phyloP scores from a whole-genome alignment of 1,139 yeast genomes.

The Taphrina sp. region DNA sequence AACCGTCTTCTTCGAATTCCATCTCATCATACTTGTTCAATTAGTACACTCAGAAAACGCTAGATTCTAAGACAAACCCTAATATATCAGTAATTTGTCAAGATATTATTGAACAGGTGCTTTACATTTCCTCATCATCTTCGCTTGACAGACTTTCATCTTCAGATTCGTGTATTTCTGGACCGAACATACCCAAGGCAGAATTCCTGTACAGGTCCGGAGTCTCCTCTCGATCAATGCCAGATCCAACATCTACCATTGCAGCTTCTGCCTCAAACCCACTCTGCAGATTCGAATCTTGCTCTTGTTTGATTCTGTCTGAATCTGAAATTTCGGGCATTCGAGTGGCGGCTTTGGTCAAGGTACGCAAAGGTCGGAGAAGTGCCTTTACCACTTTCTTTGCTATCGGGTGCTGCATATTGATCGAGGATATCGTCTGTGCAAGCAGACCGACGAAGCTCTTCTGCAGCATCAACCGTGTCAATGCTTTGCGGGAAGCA shows the following conservation, averaged over 20 bases:
- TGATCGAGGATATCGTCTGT: conserved; percentile 59
- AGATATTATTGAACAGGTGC: too few species aligned
- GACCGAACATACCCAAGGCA: conserved; percentile 78
- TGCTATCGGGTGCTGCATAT: conserved; percentile 68
- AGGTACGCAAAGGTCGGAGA: conserved; percentile 59
- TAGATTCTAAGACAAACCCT: conserved; percentile 25
- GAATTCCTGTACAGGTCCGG: conserved; percentile 85
- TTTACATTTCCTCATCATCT: conserved; percentile 39
- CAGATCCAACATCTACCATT: conserved; percentile 53
- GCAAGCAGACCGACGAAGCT: conserved; percentile 61
- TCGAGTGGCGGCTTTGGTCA: conserved; percentile 53
- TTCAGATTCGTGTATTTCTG: conserved; percentile 57
- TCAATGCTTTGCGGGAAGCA: conserved; percentile 38
- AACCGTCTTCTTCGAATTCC: conserved; percentile 39
- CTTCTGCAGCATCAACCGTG: conserved; percentile 65
- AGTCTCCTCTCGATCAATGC: conserved; percentile 63
- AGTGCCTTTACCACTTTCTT: conserved; percentile 58
- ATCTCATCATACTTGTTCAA: conserved; percentile 35
- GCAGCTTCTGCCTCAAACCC: conserved; percentile 34
- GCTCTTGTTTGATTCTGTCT: conserved; percentile 58
- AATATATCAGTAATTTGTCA: too few species aligned
- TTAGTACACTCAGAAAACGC: conserved; percentile 36
- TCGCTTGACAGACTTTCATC: conserved; percentile 41
- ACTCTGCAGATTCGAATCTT: conserved; percentile 37
- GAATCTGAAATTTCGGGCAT: conserved; percentile 50